These are phyloP conservation scores for Podospora didyma DNA, from an alignment of 495 filamentous ascomycete genomes.

Conservation along the genomic window DNA sequence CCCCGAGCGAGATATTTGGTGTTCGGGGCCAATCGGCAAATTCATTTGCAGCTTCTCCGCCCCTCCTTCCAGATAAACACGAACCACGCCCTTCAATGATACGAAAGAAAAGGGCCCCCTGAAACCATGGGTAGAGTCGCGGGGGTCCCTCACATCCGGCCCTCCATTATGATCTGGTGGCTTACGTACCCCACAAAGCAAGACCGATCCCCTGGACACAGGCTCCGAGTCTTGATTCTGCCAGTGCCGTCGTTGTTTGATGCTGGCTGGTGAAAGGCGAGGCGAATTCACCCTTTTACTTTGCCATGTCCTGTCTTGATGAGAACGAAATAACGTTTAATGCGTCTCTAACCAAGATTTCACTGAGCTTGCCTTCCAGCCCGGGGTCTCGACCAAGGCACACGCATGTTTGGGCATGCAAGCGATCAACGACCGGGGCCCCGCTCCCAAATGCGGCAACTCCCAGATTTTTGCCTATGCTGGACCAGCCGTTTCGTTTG, in stretches of 20 bases:
- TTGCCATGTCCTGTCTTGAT: too few species aligned
- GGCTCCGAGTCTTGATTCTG: too few species aligned
- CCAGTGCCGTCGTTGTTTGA: too few species aligned
- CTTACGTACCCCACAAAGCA: background rate
- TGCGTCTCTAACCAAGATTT: background rate
- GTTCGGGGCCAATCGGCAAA: too few species aligned
- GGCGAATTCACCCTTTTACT: too few species aligned
- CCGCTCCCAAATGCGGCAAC: background rate
- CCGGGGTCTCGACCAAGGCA: background rate
- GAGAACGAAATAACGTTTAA: background rate
- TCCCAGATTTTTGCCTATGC: background rate
- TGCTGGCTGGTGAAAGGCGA: too few species aligned
- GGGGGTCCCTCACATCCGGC: too few species aligned
- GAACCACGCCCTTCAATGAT: slow-evolving; percentile 4
- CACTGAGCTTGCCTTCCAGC: background rate
- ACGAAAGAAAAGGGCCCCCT: background rate
- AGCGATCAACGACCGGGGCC: background rate
- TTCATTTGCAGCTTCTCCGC: background rate
- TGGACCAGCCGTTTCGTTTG: background rate
- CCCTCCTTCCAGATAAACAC: slow-evolving; percentile 6
- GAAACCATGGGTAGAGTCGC: background rate
- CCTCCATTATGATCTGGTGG: background rate
- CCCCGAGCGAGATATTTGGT: too few species aligned
- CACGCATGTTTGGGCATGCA: background rate
- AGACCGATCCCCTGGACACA: too few species aligned